Percentiles rank a stretch among this genome's conserved stretches.
Conservation (phyloP, 345 rosid genomes). For the Arabis hirsuta region DNA sequence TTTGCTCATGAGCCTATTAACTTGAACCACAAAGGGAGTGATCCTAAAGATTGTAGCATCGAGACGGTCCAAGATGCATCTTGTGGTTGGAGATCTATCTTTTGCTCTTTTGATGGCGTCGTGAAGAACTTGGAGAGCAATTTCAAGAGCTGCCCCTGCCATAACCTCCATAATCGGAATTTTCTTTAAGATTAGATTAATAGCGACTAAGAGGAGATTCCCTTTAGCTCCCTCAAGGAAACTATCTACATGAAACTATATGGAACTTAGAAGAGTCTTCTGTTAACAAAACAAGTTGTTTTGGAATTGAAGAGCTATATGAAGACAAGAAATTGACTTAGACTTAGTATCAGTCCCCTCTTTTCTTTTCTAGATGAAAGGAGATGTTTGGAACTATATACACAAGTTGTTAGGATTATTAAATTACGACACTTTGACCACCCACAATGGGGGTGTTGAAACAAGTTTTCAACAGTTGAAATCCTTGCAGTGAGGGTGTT, state of each 20-base stretch:
- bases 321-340: slow-evolving; percentile 13
- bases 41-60: slow-evolving; percentile 26
- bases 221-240: neutral
- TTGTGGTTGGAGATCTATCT: slow-evolving; percentile 21
- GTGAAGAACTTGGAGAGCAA: slow-evolving; percentile 20
- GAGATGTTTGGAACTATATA: slow-evolving; percentile 4
- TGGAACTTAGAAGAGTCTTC: neutral
- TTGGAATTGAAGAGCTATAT: neutral
- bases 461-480: too few relatives aligned
- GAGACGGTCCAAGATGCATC: slow-evolving; percentile 31
- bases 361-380: neutral
- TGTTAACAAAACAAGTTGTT: neutral
- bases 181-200: slow-evolving; percentile 10
- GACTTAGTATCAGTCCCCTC: neutral
- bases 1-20: slow-evolving; percentile 15
- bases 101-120: slow-evolving; percentile 20
- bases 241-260: too few relatives aligned
- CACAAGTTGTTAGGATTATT: slow-evolving; percentile 10
- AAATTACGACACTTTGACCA: neutral
- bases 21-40: slow-evolving; percentile 17
- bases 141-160: slow-evolving; percentile 17
- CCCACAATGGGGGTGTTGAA: too few relatives aligned
- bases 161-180: slow-evolving; percentile 6
- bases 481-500: too few relatives aligned
- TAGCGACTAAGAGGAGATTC: neutral